A percentile compares a stretch with the other conserved stretches of the same genome.
Conservation (phyloP, 495 filamentous ascomycete genomes). For the Penicillium cataractarum region DNA sequence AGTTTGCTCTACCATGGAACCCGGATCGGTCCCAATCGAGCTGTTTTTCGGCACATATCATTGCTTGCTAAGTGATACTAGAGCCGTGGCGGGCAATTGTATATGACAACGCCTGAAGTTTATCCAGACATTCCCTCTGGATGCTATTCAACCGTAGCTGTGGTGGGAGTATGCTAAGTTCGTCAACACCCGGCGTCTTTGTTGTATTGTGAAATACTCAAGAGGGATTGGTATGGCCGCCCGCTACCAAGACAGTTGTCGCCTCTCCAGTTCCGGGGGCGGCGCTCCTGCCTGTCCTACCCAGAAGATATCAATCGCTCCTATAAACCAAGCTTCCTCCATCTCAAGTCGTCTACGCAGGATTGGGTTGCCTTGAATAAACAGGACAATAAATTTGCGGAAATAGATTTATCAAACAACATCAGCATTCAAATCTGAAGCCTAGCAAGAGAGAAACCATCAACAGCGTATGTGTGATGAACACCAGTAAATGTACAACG, state of each 20-base stretch:
- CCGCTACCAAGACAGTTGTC: not conserved
- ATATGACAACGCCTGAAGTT: too few relatives aligned
- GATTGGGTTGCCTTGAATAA: not conserved
- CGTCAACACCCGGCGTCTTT: not conserved
- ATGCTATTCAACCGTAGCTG: not conserved
- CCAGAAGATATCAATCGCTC: too few relatives aligned
- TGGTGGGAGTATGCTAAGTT: not conserved
- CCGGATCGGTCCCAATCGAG: not conserved
- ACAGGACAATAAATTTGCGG: not conserved
- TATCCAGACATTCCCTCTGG: too few relatives aligned
- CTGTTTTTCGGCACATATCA: not conserved
- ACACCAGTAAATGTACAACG: slow-evolving; percentile 43
- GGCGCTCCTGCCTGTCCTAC: too few relatives aligned
- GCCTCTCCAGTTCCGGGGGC: not conserved
- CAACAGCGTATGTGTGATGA: slow-evolving; percentile 23
- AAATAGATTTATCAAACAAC: not conserved
- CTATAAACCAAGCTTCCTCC: too few relatives aligned
- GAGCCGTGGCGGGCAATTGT: too few relatives aligned
- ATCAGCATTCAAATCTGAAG: slow-evolving; percentile 7
- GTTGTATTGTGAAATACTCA: not conserved
- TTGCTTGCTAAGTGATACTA: too few relatives aligned
- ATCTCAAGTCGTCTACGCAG: too few relatives aligned
- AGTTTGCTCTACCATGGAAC: not conserved
- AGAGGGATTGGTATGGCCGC: not conserved
- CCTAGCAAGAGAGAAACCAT: slow-evolving; percentile 2